Evolutionary conservation across 495 filamentous ascomycete genomes (phyloP).

Genomic region (Penicillium pancosmium): DNA sequence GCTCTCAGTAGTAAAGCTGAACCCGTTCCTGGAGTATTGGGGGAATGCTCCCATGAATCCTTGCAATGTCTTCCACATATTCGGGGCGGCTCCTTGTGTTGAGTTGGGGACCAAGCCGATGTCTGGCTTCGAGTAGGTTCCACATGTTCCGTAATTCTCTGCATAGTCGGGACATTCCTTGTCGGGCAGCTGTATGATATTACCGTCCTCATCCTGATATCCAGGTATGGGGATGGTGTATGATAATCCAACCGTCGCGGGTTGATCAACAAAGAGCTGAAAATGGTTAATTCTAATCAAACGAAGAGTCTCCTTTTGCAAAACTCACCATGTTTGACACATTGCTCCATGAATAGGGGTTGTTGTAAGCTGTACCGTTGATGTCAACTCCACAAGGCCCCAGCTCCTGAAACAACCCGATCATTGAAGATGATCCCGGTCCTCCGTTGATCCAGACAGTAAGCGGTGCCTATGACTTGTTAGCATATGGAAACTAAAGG

Average conservation of each 20-base stretch:
- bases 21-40: slow-evolving; percentile 55
- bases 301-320: not conserved
- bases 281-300: not conserved
- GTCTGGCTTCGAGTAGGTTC: slow-evolving; percentile 57
- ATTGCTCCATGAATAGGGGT: slow-evolving; percentile 63
- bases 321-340: slow-evolving; percentile 54
- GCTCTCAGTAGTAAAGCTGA: slow-evolving; percentile 62
- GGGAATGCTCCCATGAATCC: slow-evolving; percentile 68
- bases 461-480: slow-evolving; percentile 46
- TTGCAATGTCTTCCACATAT: slow-evolving; percentile 62
- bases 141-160: slow-evolving; percentile 43
- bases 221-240: slow-evolving; percentile 58
- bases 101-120: slow-evolving; percentile 54
- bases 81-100: slow-evolving; percentile 56
- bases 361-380: slow-evolving; percentile 53
- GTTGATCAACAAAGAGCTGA: slow-evolving; percentile 58
- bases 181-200: slow-evolving; percentile 41
- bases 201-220: slow-evolving; percentile 39
- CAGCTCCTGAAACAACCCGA: slow-evolving; percentile 63
- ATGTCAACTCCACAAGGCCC: slow-evolving; percentile 62
- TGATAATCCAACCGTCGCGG: slow-evolving; percentile 60
- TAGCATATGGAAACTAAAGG: not conserved
- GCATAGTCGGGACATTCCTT: slow-evolving; percentile 59
- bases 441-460: slow-evolving; percentile 67
- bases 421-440: slow-evolving; percentile 62